Percentiles rank a stretch among this genome's conserved stretches.
Conservation (phyloP, 257 asterid species). For the Capsicum chinense region DNA sequence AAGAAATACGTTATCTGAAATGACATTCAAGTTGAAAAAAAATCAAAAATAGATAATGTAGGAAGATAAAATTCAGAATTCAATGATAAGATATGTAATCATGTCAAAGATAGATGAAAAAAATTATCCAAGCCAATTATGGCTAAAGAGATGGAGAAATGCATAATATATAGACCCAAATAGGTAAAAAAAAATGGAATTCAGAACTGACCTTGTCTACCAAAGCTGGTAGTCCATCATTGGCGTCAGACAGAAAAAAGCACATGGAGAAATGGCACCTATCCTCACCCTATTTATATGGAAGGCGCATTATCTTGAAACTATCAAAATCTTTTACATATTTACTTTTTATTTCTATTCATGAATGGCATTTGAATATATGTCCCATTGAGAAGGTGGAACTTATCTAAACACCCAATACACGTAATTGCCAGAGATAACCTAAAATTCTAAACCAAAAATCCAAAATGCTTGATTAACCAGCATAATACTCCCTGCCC, state of each 20-base stretch:
- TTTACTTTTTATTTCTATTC: no score
- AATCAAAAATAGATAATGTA: neutral
- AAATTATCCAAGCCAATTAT: neutral
- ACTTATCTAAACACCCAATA: neutral
- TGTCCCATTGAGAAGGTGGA: neutral
- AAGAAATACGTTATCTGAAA: slow-evolving; percentile 87
- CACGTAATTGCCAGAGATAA: neutral
- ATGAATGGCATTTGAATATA: no score
- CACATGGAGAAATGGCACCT: no score
- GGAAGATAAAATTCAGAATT: neutral
- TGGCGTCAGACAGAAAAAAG: no score
- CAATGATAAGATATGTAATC: neutral
- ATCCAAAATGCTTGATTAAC: neutral
- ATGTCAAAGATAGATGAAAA: neutral
- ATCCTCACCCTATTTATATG: no score
- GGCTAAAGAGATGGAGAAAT: neutral
- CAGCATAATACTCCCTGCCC: neutral
- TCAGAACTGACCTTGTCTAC: no score
- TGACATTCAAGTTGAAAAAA: neutral
- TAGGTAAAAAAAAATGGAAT: no score
- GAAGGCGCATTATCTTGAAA: no score
- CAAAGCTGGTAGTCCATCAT: no score
- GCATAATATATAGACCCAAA: neutral
- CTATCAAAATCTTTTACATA: no score
- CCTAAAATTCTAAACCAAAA: neutral